phyloP scores from a whole-genome alignment of 805 yeast species.

The Candida namnaoensis region DNA sequence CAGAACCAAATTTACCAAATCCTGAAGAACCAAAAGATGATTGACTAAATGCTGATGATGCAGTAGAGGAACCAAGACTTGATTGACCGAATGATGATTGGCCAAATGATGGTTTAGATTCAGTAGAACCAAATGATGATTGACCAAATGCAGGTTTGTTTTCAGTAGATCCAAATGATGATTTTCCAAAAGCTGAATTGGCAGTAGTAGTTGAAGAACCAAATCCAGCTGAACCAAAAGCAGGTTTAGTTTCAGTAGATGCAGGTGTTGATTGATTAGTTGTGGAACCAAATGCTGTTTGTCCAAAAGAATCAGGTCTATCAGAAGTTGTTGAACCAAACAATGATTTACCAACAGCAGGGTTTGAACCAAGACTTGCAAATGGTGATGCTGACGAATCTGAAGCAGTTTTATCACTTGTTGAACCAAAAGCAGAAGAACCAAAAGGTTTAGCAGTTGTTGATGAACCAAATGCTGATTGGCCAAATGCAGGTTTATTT shows the following conservation, averaged over 20 bases:
- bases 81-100: too few species aligned
- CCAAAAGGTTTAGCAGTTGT: too few species aligned
- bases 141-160: slow-evolving; percentile 12
- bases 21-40: background rate
- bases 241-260: slow-evolving; percentile 4
- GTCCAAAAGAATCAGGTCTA: slow-evolving; percentile 13
- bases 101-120: slow-evolving; percentile 13
- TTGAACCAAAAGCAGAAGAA: too few species aligned
- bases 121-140: slow-evolving; percentile 12
- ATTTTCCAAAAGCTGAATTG: slow-evolving; percentile 3
- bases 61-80: too few species aligned
- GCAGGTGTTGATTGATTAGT: slow-evolving; percentile 18
- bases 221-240: slow-evolving; percentile 15
- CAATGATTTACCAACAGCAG: slow-evolving; percentile 9
- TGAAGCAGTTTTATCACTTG: too few species aligned
- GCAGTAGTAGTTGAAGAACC: slow-evolving; percentile 5
- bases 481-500: slow-evolving; percentile 10
- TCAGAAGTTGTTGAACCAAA: slow-evolving; percentile 7
- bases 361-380: background rate
- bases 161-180: slow-evolving; percentile 5
- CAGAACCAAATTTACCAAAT: too few species aligned
- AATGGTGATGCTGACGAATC: too few species aligned
- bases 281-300: slow-evolving; percentile 5
- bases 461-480: slow-evolving; percentile 8
- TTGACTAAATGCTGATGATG: background rate